These are phyloP conservation scores for Bryoerythrophyllum caledonicum DNA, from an alignment of 225 moss, liverwort and hornwort genomes.

Conservation along the genomic window DNA sequence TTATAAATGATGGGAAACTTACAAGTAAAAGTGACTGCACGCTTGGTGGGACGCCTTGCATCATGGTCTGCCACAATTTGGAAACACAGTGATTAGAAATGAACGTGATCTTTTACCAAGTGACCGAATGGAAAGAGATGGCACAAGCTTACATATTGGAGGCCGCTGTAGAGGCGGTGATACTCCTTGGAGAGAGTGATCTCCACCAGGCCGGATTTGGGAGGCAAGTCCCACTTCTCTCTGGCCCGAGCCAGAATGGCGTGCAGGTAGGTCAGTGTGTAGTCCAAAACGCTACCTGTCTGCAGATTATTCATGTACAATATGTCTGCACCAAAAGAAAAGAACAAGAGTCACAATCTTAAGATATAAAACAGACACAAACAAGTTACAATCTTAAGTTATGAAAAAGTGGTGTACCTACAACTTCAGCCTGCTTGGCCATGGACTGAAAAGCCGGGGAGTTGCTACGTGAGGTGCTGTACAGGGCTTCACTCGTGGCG, in stretches of 20 bases:
- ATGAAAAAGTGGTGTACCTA: constrained; percentile 52
- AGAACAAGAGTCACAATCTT: neutral
- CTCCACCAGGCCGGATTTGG: constrained; percentile 91
- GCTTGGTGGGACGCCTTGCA: constrained; percentile 62
- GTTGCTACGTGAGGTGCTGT: constrained; percentile 62
- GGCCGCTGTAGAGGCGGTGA: constrained; percentile 88
- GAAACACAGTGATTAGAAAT: neutral
- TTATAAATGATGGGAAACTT: constrained; percentile 11
- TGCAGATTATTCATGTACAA: constrained; percentile 97
- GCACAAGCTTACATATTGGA: constrained; percentile 74
- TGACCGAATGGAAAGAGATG: neutral
- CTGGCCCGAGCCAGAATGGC: constrained; percentile 75
- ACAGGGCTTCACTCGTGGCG: constrained; percentile 73
- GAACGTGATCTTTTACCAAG: neutral
- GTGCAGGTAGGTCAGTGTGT: constrained; percentile 83
- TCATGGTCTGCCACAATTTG: constrained; percentile 44
- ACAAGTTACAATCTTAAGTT: too few relatives aligned
- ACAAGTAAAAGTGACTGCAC: constrained; percentile 58
- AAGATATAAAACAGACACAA: too few relatives aligned
- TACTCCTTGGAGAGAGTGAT: constrained; percentile 92
- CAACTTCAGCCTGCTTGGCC: constrained; percentile 98
- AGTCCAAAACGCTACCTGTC: constrained; percentile 94
- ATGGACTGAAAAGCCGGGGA: constrained; percentile 76
- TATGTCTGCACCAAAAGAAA: constrained; percentile 62
- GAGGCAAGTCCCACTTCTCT: constrained; percentile 81